Percentiles rank a stretch among this genome's conserved stretches.
These are phyloP conservation scores for Flueggea neowawraea DNA, from an alignment of 441 rosid genomes.

Conservation along the genomic window DNA sequence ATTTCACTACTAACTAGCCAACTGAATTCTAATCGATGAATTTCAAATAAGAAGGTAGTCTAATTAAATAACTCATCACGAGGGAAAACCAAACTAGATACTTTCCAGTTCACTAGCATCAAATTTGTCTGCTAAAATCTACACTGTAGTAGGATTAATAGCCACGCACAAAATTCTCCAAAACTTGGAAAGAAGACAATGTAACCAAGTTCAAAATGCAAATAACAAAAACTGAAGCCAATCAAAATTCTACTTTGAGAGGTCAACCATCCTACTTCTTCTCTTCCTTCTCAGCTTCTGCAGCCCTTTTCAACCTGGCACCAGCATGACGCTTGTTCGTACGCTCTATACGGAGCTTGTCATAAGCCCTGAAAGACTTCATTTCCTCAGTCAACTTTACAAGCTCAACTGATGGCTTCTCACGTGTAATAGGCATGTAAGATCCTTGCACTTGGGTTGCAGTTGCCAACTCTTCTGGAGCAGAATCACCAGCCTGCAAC, in stretches of 20 bases:
- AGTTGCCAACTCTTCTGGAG: conserved; percentile 76
- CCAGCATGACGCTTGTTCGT: conserved; percentile 60
- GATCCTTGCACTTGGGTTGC: conserved; percentile 83
- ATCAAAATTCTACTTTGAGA: neutral
- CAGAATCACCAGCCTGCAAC: conserved; percentile 81
- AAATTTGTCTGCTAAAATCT: no score
- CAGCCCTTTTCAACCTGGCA: conserved; percentile 76
- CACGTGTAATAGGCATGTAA: conserved; percentile 65
- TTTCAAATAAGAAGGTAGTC: no score
- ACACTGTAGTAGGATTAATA: no score
- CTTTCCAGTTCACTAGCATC: no score
- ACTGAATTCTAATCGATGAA: no score
- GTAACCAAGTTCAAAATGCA: no score
- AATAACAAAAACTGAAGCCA: no score
- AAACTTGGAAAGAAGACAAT: no score
- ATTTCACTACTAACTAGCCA: no score
- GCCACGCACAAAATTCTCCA: no score
- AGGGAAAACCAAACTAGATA: no score
- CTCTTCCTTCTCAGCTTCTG: conserved; percentile 87
- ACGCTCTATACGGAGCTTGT: conserved; percentile 65
- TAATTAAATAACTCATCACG: no score
- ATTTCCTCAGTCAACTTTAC: conserved; percentile 70
- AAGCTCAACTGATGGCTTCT: conserved; percentile 67
- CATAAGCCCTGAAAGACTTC: conserved; percentile 71
- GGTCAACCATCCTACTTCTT: conserved; percentile 52